Evolutionary conservation across 2,329 filamentous ascomycete species (phyloP), one percentile per base, ranked within the genome.

Genomic region (Diaporthe vaccinii): DNA sequence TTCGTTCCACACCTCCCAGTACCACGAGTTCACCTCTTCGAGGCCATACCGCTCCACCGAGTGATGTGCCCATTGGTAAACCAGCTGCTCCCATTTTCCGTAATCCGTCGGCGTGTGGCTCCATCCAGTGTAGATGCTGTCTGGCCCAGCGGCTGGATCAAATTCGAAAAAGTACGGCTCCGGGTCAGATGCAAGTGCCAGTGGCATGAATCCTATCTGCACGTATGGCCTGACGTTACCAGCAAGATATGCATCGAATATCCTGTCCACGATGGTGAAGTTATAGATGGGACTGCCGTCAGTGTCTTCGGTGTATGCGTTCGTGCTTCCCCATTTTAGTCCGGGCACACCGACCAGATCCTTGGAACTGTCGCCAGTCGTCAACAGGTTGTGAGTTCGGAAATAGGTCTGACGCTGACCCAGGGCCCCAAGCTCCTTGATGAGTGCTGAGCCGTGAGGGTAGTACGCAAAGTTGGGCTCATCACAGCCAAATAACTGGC

Each of bases 401-500:
- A 73, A 73, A 10, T 73, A 73, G 31, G 71, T 73, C 34, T 73
- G 71, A 6, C 31, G 28, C 41, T 65, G 46, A 4, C 71, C 71
- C 14, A 73, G 34, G 17, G 58, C 22, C 31, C 71, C 71, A 25
- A 73, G 71, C 34, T 73, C 71, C 25, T 73, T 44, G 15, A 73
- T 65, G 12, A 73, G 71, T 28, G 44, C 55, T 36, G 46, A 62
- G 3, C 71, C 71, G 12, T 34, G 58, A 15, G 58, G 71, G 1
- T 73, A 73, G 4, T 73, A 73, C 8, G 71, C 71, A 28, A 41
- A 73, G 14, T 73, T 73, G 12, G 71, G 71, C 58, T 73, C 71
- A 34, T 73, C 71, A n/a, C 71, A 73, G 15, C 71, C 71, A 9
- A 73, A 73, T 17, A 65, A 73, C 10, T 55, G 71, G n/a, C 44